A percentile compares a stretch with the other conserved stretches of the same genome.
These are phyloP conservation scores for Hura crepitans DNA, from an alignment of 441 rosid genomes.

Conservation along the genomic window DNA sequence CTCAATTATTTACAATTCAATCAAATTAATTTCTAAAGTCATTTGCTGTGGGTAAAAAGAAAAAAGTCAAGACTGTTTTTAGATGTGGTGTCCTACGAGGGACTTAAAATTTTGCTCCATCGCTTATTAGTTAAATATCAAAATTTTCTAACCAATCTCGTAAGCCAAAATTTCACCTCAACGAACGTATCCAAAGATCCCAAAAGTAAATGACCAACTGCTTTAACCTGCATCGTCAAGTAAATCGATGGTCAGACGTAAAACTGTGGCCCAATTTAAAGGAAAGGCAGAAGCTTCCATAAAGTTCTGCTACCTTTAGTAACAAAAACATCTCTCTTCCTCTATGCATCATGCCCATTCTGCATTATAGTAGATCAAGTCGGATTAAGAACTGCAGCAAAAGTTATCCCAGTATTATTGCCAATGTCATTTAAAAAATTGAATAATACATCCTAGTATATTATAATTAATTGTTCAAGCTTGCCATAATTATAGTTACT, in stretches of 20 bases:
- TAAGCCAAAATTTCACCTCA: constrained; percentile 35
- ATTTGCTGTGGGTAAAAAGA: constrained; percentile 11
- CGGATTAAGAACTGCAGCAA: constrained; percentile 14
- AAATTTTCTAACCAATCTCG: constrained; percentile 28
- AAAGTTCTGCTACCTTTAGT: constrained; percentile 14
- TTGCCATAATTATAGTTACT: neutral
- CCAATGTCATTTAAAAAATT: neutral
- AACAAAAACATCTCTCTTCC: constrained; percentile 6
- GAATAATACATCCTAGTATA: too few species aligned
- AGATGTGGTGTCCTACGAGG: constrained; percentile 24
- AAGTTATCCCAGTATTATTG: constrained; percentile 3
- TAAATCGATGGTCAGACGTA: constrained; percentile 16
- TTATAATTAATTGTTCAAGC: neutral
- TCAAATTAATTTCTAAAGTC: constrained; percentile 29
- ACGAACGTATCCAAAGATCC: constrained; percentile 4
- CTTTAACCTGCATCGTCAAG: constrained; percentile 31
- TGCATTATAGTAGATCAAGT: constrained; percentile 4
- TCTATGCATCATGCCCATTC: neutral
- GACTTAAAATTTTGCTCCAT: neutral
- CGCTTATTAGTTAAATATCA: constrained; percentile 19
- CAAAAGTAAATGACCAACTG: constrained; percentile 16
- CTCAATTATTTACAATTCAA: constrained; percentile 33
- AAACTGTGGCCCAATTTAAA: neutral
- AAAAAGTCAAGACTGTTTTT: constrained; percentile 14
- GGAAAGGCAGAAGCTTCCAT: neutral